Base-by-base conservation (phyloP, 2,329 filamentous ascomycete genomes). In the Xylariales sp. region DNA sequence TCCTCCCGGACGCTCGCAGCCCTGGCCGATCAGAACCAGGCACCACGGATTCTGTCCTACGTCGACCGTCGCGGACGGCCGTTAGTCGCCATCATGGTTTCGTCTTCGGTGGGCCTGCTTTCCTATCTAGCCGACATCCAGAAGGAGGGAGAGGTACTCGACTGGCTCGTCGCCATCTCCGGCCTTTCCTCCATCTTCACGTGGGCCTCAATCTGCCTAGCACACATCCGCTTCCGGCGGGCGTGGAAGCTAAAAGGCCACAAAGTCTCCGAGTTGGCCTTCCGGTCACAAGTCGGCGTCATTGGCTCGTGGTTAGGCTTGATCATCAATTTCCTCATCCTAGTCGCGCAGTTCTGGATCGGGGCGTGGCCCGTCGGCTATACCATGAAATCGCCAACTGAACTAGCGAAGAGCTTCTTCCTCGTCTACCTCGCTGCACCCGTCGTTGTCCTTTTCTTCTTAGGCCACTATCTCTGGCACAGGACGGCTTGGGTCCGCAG, bases 1-100 rank as follows among this genome's bases (percentile, higher is more conserved):
- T 95, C 93, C 30, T 97, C 93, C 1, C 90, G 95, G 74, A 97
- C 94, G 1, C 88, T 98, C 7, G 93, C 94, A 32, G 94, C 94
- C 3, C 87, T 97, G 1, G 94, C 94, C 52, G 94, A 97, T 78
- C 93, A 97, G 79, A 87, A 90, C 63, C 93, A 96, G 78, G 94
- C 93, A 0, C 94, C 94, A 7, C 86, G 83, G 69, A 83, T 94
- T 71, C 84, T 97, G 39, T 89, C 88, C 66, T 97, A 95, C 80
- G 90, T 96, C 74, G 94, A 95, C 82, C 90, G 91, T 55, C 88
- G 90, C 71, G 94, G 94, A 45, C 91, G 94, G 8, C 94, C 91
- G 9, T 85, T 97, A 5, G 85, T 90, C 50, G 89, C 93, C 58
- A 94, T 97, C 72, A 71, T 84, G 7, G 76, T 93, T 62, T 87